phyloP scores from a whole-genome alignment of 805 yeast genomes.

The Pichia nanzhaoensis region DNA sequence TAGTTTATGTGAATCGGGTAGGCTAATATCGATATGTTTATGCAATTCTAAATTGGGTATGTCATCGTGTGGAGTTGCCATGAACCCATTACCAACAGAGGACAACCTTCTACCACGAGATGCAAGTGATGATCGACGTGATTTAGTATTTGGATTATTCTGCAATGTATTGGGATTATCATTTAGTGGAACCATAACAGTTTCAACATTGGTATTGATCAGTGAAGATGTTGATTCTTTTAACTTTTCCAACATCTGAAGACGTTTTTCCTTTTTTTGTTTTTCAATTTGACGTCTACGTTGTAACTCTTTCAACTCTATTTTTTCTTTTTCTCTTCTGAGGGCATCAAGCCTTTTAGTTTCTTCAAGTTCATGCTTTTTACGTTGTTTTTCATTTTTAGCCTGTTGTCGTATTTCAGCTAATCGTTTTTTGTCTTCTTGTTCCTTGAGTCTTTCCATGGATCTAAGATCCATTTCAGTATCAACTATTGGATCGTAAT shows the following conservation, averaged over 20 bases:
- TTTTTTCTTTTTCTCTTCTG: constrained; percentile 11
- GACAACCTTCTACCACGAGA: constrained; percentile 67
- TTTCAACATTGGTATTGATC: constrained; percentile 6
- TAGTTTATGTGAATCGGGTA: constrained; percentile 72
- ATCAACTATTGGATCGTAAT: not conserved
- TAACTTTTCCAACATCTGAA: constrained; percentile 6
- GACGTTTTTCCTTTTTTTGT: not conserved
- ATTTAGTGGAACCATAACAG: constrained; percentile 12
- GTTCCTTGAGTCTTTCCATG: not conserved
- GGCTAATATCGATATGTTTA: constrained; percentile 51
- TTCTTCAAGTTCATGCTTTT: constrained; percentile 13
- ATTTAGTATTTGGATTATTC: not conserved
- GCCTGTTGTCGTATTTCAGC: constrained; percentile 22
- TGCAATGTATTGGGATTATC: not conserved
- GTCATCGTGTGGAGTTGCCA: constrained; percentile 59
- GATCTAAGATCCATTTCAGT: too few relatives aligned
- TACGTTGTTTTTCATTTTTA: constrained; percentile 18
- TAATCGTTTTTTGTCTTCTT: constrained; percentile 24
- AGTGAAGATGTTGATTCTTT: constrained; percentile 4
- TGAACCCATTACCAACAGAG: constrained; percentile 67
- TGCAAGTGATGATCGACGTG: constrained; percentile 43
- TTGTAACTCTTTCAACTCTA: constrained; percentile 12
- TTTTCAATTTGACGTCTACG: not conserved
- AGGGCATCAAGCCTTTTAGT: constrained; percentile 14
- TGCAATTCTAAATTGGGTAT: constrained; percentile 49